These are phyloP conservation scores for Protomyces arabidopsidicola DNA, from an alignment of 1,139 yeast species.

Conservation along the genomic window DNA sequence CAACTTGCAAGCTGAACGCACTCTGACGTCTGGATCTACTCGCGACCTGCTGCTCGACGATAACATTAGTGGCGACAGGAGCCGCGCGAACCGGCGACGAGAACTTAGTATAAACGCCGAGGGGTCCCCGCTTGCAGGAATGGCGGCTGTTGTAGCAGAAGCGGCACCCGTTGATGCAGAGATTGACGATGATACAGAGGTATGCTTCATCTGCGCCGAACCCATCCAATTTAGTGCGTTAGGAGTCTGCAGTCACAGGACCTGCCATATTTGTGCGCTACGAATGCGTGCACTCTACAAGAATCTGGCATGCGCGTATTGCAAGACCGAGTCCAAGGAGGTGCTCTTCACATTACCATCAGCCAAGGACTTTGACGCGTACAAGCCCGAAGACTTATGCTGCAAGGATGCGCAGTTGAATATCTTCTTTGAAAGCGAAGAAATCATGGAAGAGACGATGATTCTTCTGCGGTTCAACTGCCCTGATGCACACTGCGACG, in stretches of 20 bases:
- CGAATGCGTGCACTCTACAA: constrained; percentile 77
- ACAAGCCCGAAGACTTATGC: constrained; percentile 40
- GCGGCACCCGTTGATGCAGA: not conserved
- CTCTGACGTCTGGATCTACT: too few relatives aligned
- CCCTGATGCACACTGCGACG: constrained; percentile 47
- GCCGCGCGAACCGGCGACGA: too few relatives aligned
- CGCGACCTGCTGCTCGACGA: too few relatives aligned
- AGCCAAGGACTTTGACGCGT: constrained; percentile 45
- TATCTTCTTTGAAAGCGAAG: constrained; percentile 38
- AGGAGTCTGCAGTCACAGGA: constrained; percentile 77
- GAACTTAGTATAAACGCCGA: too few relatives aligned
- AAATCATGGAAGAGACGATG: constrained; percentile 45
- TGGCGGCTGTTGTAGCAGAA: not conserved
- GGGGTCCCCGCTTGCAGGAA: too few relatives aligned
- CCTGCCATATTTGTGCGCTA: constrained; percentile 78
- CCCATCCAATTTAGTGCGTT: constrained; percentile 57
- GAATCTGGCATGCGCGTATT: constrained; percentile 70
- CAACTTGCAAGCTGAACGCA: too few relatives aligned
- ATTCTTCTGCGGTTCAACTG: constrained; percentile 57
- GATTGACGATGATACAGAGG: constrained; percentile 42
- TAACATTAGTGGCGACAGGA: too few relatives aligned
- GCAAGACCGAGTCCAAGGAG: constrained; percentile 57
- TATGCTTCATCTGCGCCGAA: constrained; percentile 84
- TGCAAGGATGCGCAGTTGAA: constrained; percentile 38
- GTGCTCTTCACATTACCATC: constrained; percentile 57